Evolutionary conservation across 1,284 basidiomycete species (phyloP).

Genomic region (Gymnopus androsaceus): DNA sequence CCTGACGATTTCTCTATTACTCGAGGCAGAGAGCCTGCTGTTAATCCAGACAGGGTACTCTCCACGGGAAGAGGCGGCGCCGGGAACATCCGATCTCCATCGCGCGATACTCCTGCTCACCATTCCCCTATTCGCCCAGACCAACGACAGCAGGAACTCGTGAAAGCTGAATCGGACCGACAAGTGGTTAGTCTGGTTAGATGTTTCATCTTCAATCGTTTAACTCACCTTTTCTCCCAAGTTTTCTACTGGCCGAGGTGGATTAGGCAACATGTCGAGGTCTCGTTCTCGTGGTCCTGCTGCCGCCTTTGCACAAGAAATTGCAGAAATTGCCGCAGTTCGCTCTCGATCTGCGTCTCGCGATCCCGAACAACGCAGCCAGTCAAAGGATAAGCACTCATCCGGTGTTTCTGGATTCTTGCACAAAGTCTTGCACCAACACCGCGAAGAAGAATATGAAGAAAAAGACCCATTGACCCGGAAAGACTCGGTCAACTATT

Average conservation of each 20-base stretch:
- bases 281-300: conserved; percentile 31
- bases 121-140: conserved; percentile 29
- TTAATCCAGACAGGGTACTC: conserved; percentile 39
- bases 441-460: not conserved
- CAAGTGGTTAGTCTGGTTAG: no score
- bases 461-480: not conserved
- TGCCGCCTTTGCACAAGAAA: not conserved
- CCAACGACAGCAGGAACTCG: conserved; percentile 42
- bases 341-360: conserved; percentile 45
- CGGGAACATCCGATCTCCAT: conserved; percentile 79
- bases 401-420: conserved; percentile 31
- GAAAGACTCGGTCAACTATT: not conserved
- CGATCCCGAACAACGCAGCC: conserved; percentile 28
- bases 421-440: conserved; percentile 24
- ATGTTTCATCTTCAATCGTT: no score
- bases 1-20: conserved; percentile 48
- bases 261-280: conserved; percentile 57
- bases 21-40: conserved; percentile 57
- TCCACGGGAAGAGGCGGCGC: conserved; percentile 76
- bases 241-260: conserved; percentile 63
- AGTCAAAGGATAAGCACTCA: conserved; percentile 33
- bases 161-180: conserved; percentile 46
- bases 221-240: no score
- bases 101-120: conserved; percentile 49
- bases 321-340: conserved; percentile 38